phyloP scores from a whole-genome alignment of 192 early-diverging fungal genomes.

The Umbelopsis ramanniana region DNA sequence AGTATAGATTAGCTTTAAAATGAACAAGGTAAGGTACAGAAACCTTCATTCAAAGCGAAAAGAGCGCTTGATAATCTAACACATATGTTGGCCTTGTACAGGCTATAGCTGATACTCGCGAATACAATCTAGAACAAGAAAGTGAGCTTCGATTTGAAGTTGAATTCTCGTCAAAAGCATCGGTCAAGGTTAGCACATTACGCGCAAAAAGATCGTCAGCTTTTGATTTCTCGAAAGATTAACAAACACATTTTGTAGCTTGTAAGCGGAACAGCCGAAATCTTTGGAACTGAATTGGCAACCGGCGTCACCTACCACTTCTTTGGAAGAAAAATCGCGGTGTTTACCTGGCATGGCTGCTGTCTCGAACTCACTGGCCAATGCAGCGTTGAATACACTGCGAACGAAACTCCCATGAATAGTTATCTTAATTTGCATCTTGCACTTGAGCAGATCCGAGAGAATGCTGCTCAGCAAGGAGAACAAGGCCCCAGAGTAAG shows the following conservation, averaged over 20 bases:
- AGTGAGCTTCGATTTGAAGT: conserved; percentile 95
- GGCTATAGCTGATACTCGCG: conserved; percentile 39
- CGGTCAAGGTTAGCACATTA: conserved; percentile 65
- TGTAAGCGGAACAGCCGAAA: conserved; percentile 80
- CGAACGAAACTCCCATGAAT: conserved; percentile 96
- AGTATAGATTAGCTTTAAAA: not conserved
- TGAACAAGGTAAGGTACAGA: conserved; percentile 2
- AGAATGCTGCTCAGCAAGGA: conserved; percentile 46
- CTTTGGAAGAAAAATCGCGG: conserved; percentile 80
- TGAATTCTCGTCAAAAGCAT: conserved; percentile 66
- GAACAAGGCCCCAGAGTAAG: conserved; percentile 54
- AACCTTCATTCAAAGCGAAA: not conserved
- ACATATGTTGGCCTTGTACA: not conserved
- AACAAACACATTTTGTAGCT: conserved; percentile 50
- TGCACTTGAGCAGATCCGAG: conserved; percentile 80
- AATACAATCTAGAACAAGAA: conserved; percentile 74
- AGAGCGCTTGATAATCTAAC: not conserved
- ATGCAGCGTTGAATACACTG: conserved; percentile 83
- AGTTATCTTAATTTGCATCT: conserved; percentile 88
- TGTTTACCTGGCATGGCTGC: conserved; percentile 95
- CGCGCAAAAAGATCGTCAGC: not conserved
- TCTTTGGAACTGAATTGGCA: conserved; percentile 95
- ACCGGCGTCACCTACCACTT: conserved; percentile 81
- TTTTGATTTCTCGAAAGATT: not conserved
- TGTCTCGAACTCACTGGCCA: conserved; percentile 64